Base-by-base conservation (phyloP, 495 filamentous ascomycete genomes). In the Podospora sp. region DNA sequence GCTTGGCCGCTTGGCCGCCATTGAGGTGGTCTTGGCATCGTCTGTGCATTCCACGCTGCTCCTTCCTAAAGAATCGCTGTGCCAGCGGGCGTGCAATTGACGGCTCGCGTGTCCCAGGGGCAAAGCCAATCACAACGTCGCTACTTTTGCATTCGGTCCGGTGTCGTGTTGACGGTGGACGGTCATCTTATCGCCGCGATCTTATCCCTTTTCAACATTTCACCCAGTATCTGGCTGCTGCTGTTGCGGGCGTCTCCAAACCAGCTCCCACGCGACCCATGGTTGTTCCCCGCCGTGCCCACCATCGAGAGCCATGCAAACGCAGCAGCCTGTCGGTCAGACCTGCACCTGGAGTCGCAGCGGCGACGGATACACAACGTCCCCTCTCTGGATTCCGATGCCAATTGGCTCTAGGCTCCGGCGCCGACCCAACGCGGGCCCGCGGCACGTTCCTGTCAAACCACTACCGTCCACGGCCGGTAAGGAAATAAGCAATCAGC, bases 51-150 rank as follows among this genome's bases (percentile, higher is more conserved):
- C 26, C 52, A 53, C 56, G 57, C 12, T 36, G 50, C 66, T 68
- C 66, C 66, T 68, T 68, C 66, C 66, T 68, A 68, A 68, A 68
- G 29, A n/a, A 55, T 63, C 60, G 35, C 40, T 35, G 0, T 0
- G 8, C 6, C 27, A 16, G 36, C 53, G 18, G 52, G 27, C 21
- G 22, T 7, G 52, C 61, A 65, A 68, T 65, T 49, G 65, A 27
- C 57, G 29, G 11, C 58, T 40, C n/a, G 53, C 36, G 18, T 25
- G 7, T 59, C n/a, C 56, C 25, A 59, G 56, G 56, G 21, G 18
- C 22, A 35, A 20, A 22, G 21, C 56, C 56, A 59, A 59, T 59
- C 56, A 65, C 63, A 58, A 57, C 29, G 52, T 6, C 4, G 22
- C 12, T 50, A 11, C 16, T 12, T 55, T 20, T 29, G 20, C 49